phyloP scores from a whole-genome alignment of 306 rosid genomes.

The Purshia tridentata region DNA sequence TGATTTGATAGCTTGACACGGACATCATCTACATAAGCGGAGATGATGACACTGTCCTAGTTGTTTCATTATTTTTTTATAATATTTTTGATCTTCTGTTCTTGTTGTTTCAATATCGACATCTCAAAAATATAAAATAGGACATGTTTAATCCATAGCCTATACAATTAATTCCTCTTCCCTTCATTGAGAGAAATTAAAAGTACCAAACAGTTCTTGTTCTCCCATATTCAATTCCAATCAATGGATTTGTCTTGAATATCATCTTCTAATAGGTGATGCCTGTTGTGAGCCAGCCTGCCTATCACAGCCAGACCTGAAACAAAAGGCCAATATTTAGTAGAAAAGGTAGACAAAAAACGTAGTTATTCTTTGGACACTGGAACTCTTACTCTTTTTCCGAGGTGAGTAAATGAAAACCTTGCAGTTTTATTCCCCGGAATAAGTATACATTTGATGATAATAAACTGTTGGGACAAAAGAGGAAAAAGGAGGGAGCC shows the following conservation, averaged over 20 bases:
- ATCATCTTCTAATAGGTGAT: constrained; percentile 35
- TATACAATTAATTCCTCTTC: background rate
- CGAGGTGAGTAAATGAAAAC: background rate
- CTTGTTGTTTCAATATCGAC: no score
- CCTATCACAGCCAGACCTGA: constrained; percentile 59
- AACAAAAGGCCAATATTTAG: constrained; percentile 6
- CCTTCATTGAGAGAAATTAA: background rate
- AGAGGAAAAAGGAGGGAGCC: no score
- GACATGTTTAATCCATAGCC: background rate
- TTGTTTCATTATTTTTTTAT: no score
- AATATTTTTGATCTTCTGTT: no score
- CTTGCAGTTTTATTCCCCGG: no score
- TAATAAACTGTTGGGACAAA: no score
- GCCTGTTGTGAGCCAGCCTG: constrained; percentile 44
- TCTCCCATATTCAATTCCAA: constrained; percentile 13
- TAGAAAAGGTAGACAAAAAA: background rate
- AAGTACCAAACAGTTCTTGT: background rate
- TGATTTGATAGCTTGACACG: no score
- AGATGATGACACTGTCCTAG: background rate
- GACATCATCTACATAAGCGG: background rate
- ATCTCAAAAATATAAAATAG: no score
- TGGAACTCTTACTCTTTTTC: no score
- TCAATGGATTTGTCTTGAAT: constrained; percentile 32
- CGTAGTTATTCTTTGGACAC: no score
- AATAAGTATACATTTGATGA: no score